Evolutionary conservation across 2,329 filamentous ascomycete species (phyloP), one percentile per base, ranked within the genome.

Genomic region (Fusarium transvaalense): DNA sequence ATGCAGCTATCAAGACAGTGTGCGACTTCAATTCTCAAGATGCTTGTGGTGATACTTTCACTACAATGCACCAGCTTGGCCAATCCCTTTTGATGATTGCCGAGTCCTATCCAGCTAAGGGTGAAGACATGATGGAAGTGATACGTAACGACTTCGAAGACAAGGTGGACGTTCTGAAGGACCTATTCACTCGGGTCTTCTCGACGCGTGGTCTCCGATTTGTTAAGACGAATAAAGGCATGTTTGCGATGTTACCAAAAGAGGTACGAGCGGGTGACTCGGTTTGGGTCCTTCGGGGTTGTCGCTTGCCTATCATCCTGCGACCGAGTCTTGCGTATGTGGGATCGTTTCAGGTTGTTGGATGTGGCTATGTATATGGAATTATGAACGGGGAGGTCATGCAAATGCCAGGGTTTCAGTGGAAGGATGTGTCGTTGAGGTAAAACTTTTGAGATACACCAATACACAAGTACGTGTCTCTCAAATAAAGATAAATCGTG

Each of bases 341-440:
- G 3, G 45, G 32, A 1, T 39, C 43, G 0, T 56, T 19, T 13
- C 10, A 55, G 0, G 14, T 51, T 23, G 39, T 61, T 12, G 61
- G 50, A 0, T 37, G 46, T 10, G 59, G 59, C 1, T 46, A 45
- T 1, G 10, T 61, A 2, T 21, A 46, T 31, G 56, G 59, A 0
- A 1, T 54, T 1, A 62, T 62, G 56, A 61, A 25, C 8, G 56
- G 46, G 0, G 59, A 61, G 17, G n/a, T 10, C 2, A 17, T 61
- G 0, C 14, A n/a, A 3, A 12, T 10, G 2, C 14, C 34, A 3
- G 23, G 4, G 0, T 61, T 61, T 7, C 0, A 0, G 10, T 61
- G 39, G 47, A 8, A 5, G 4, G n/a, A 27, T 0, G 14, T 55
- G 0, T 41, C 17, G 3, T 14, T 62, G 0, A 13, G 46, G 13